phyloP scores from a whole-genome alignment of 805 yeast genomes.

The Starmerella kuoi region DNA sequence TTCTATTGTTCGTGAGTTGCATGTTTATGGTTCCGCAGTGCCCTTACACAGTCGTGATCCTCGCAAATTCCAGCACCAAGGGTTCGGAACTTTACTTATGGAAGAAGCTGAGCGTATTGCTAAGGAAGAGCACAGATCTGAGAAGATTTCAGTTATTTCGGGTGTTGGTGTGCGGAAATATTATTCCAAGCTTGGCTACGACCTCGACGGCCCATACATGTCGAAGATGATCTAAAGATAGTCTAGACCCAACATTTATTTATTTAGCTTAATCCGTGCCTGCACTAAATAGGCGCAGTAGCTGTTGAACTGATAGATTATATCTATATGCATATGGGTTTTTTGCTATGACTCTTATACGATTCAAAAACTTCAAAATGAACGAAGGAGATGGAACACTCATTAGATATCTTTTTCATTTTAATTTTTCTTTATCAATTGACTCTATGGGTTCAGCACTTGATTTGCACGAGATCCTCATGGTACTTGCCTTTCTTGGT shows the following conservation, averaged over 20 bases:
- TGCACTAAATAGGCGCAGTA: too few relatives aligned
- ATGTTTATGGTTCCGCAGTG: constrained; percentile 94
- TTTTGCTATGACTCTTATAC: too few relatives aligned
- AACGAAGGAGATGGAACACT: too few relatives aligned
- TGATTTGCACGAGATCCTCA: constrained; percentile 25
- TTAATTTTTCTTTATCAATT: too few relatives aligned
- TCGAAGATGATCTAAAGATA: constrained; percentile 40
- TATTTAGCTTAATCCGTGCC: too few relatives aligned
- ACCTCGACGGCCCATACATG: constrained; percentile 93
- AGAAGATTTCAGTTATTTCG: constrained; percentile 82
- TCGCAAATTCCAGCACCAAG: constrained; percentile 96
- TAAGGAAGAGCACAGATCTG: constrained; percentile 84
- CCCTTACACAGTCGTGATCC: constrained; percentile 96
- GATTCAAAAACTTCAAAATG: too few relatives aligned
- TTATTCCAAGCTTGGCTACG: constrained; percentile 83
- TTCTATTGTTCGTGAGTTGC: constrained; percentile 90
- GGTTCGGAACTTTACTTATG: constrained; percentile 93
- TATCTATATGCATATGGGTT: too few relatives aligned
- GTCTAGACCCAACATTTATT: too few relatives aligned
- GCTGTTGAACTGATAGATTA: too few relatives aligned
- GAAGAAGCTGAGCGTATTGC: constrained; percentile 97
- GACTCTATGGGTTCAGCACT: constrained; percentile 24
- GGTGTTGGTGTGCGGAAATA: constrained; percentile 98
- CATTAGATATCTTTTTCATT: too few relatives aligned
- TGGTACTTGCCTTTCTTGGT: constrained; percentile 21